Evolutionary conservation across 805 yeast genomes (phyloP).

Genomic region (Yarrowia yakushimensis): DNA sequence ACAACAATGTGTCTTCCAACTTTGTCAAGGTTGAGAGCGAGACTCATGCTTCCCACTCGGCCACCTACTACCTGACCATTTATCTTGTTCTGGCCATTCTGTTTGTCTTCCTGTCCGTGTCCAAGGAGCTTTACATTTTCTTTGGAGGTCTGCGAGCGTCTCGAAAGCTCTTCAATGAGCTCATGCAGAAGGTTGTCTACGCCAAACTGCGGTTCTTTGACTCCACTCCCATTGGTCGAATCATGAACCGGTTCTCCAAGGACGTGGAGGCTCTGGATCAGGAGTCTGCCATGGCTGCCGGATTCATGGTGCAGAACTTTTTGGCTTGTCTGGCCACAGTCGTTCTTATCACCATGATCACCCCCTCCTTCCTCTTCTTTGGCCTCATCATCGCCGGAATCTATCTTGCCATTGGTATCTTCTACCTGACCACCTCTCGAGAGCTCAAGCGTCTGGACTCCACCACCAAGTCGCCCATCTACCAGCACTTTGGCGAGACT

Average conservation of each 20-base stretch:
- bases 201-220: slow-evolving; percentile 96
- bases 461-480: slow-evolving; percentile 85
- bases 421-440: slow-evolving; percentile 76
- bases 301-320: slow-evolving; percentile 16
- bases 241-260: slow-evolving; percentile 82
- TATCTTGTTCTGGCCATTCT: slow-evolving; percentile 67
- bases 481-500: slow-evolving; percentile 95
- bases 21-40: not conserved
- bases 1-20: slow-evolving; percentile 6
- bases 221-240: slow-evolving; percentile 91
- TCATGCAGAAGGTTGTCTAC: slow-evolving; percentile 71
- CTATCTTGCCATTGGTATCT: slow-evolving; percentile 66
- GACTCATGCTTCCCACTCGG: slow-evolving; percentile 44
- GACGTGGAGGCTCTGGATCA: slow-evolving; percentile 91
- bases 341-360: slow-evolving; percentile 56
- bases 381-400: slow-evolving; percentile 57
- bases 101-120: slow-evolving; percentile 14
- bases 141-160: slow-evolving; percentile 32
- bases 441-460: slow-evolving; percentile 90
- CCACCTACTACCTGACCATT: slow-evolving; percentile 61
- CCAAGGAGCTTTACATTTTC: slow-evolving; percentile 39
- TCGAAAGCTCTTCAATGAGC: slow-evolving; percentile 55
- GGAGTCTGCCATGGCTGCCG: slow-evolving; percentile 53
- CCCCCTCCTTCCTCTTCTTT: slow-evolving; percentile 68
- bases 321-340: slow-evolving; percentile 43